A percentile compares a stretch with the other conserved stretches of the same genome.
phyloP scores from a whole-genome alignment of 257 asterid genomes.

The Solanum habrochaites region DNA sequence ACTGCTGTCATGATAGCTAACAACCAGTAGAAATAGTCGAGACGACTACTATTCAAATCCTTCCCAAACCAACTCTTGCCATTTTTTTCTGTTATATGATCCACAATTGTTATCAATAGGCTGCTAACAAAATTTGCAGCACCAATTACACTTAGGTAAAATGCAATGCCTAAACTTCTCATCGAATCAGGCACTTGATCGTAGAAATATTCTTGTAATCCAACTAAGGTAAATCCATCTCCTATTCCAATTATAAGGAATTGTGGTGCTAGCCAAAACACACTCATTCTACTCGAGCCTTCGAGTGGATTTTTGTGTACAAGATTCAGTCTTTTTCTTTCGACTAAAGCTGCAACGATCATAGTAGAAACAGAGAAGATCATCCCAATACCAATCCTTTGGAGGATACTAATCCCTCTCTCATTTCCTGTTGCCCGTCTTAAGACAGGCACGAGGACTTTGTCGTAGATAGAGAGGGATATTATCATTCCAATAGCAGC shows the following conservation, averaged over 20 bases:
- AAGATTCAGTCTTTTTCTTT: slow-evolving; percentile 24
- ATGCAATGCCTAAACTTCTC: slow-evolving; percentile 75
- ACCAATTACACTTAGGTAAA: slow-evolving; percentile 66
- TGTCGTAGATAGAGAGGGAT: slow-evolving; percentile 47
- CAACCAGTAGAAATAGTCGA: slow-evolving; percentile 23
- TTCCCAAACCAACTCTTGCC: slow-evolving; percentile 46
- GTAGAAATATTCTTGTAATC: slow-evolving; percentile 73
- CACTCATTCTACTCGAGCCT: slow-evolving; percentile 57
- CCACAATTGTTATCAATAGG: slow-evolving; percentile 52
- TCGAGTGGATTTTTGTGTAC: slow-evolving; percentile 10
- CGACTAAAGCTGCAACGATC: slow-evolving; percentile 57
- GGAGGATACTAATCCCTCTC: slow-evolving; percentile 56
- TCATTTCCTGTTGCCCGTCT: slow-evolving; percentile 45
- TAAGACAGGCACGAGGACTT: slow-evolving; percentile 47
- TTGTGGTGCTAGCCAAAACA: slow-evolving; percentile 88
- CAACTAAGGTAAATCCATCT: slow-evolving; percentile 72
- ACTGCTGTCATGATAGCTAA: slow-evolving; percentile 34
- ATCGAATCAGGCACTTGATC: slow-evolving; percentile 88
- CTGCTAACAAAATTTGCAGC: slow-evolving; percentile 60
- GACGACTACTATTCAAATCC: slow-evolving; percentile 22
- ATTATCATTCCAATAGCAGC: slow-evolving; percentile 66
- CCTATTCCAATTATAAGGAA: slow-evolving; percentile 56
- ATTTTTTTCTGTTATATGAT: slow-evolving; percentile 24
- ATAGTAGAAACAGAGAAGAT: slow-evolving; percentile 37
- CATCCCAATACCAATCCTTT: slow-evolving; percentile 76